A percentile compares a stretch with the other conserved stretches of the same genome.
Evolutionary conservation across 1,284 basidiomycete species (phyloP).

Genomic region (Chalciporus piperatoides): DNA sequence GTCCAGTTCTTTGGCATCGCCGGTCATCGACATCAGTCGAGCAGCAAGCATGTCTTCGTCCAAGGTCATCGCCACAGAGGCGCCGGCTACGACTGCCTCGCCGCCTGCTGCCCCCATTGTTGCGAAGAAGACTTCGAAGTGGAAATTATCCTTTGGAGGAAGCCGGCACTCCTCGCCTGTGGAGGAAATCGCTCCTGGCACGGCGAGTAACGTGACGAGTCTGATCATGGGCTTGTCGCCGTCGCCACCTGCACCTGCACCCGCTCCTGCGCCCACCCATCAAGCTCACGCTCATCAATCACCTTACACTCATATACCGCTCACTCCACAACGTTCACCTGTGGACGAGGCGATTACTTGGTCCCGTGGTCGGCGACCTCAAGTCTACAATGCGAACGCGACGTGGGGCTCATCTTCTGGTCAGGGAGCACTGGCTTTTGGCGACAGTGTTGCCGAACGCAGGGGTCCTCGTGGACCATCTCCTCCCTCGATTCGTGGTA

Average conservation of each 20-base stretch:
- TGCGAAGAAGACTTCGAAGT: constrained; percentile 72
- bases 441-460: constrained; percentile 20
- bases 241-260: constrained; percentile 13
- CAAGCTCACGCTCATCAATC: constrained; percentile 25
- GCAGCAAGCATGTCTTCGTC: constrained; percentile 26
- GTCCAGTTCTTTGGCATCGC: constrained; percentile 13
- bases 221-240: constrained; percentile 57
- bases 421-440: constrained; percentile 12
- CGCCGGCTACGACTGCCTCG: constrained; percentile 5
- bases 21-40: constrained; percentile 25
- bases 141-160: constrained; percentile 71
- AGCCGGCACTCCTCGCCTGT: constrained; percentile 46
- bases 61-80: constrained; percentile 10
- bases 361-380: constrained; percentile 33
- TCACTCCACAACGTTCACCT: constrained; percentile 37
- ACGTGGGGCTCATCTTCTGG: constrained; percentile 19
- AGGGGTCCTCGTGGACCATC: constrained; percentile 22
- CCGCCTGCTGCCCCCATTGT: constrained; percentile 11
- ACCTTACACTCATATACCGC: constrained; percentile 28
- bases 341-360: constrained; percentile 33
- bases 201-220: constrained; percentile 65
- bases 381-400: constrained; percentile 14
- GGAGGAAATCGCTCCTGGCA: constrained; percentile 44
- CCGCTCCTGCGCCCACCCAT: constrained; percentile 2
- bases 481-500: constrained; percentile 45